A percentile compares a stretch with the other conserved stretches of the same genome.
Conservation (phyloP, 306 rosid species). For the Ochetophila trinervis region DNA sequence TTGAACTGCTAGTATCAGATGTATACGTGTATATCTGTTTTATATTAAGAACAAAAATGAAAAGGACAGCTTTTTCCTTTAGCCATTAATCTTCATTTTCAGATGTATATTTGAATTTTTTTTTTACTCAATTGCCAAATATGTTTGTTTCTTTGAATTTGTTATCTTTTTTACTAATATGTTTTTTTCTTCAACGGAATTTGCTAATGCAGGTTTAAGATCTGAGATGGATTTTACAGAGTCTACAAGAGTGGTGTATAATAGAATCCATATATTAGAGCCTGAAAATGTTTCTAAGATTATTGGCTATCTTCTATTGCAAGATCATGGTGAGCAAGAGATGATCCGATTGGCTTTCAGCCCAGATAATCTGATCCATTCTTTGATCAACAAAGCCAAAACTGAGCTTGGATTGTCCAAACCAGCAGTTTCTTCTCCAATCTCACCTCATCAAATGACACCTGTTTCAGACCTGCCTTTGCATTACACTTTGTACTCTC, state of each 20-base stretch:
- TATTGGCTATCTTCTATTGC: constrained; percentile 33
- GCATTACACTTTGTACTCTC: constrained; percentile 23
- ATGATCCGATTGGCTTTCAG: constrained; percentile 48
- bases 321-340: constrained; percentile 36
- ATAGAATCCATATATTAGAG: constrained; percentile 35
- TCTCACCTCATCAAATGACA: constrained; percentile 32
- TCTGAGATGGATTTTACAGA: constrained; percentile 34
- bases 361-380: constrained; percentile 35
- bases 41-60: too few relatives aligned
- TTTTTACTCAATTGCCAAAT: background rate
- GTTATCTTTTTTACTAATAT: background rate
- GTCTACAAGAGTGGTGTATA: constrained; percentile 31
- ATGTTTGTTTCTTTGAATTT: background rate
- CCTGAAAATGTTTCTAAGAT: constrained; percentile 39
- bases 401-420: constrained; percentile 33
- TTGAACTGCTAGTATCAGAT: background rate
- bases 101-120: too few relatives aligned
- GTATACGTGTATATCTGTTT: background rate
- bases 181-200: background rate
- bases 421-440: constrained; percentile 20
- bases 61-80: background rate
- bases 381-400: constrained; percentile 40
- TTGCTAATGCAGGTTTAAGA: constrained; percentile 16
- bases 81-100: background rate
- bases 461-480: constrained; percentile 28